A percentile compares a stretch with the other conserved stretches of the same genome.
phyloP scores from a whole-genome alignment of 2,329 filamentous ascomycete genomes.

The Diplodia intermedia region DNA sequence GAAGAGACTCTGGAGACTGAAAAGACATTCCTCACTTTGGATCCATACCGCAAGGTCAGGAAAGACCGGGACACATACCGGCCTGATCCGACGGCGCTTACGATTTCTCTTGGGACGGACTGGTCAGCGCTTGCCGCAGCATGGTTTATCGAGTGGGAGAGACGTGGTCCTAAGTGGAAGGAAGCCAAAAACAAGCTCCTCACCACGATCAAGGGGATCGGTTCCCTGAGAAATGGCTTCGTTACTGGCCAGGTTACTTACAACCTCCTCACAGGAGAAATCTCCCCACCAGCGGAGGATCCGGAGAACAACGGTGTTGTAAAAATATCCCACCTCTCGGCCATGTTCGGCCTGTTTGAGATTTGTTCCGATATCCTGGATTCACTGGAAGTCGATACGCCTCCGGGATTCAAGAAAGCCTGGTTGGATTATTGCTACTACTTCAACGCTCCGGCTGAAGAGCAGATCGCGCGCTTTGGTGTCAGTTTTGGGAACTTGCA shows the following conservation, averaged over 20 bases:
- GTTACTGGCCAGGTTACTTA: conserved; percentile 61
- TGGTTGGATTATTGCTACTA: conserved; percentile 69
- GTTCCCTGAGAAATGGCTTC: conserved; percentile 64
- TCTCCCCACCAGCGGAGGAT: conserved; percentile 61
- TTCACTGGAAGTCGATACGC: conserved; percentile 55
- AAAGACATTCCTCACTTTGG: conserved; percentile 60
- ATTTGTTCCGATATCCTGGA: conserved; percentile 63
- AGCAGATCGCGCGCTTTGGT: conserved; percentile 63
- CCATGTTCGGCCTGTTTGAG: conserved; percentile 66
- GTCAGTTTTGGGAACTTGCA: conserved; percentile 54
- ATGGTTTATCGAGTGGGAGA: conserved; percentile 68
- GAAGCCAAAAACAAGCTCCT: conserved; percentile 60
- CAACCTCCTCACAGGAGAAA: conserved; percentile 57
- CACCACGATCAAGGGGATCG: conserved; percentile 59
- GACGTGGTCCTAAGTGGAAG: conserved; percentile 61
- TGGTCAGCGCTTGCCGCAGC: conserved; percentile 64
- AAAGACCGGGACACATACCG: conserved; percentile 44
- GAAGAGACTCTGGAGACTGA: conserved; percentile 61
- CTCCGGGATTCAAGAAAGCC: conserved; percentile 59
- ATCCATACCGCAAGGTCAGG: conserved; percentile 66
- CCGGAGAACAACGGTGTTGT: conserved; percentile 60
- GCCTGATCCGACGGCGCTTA: conserved; percentile 51
- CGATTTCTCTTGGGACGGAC: conserved; percentile 65
- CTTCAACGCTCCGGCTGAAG: conserved; percentile 57
- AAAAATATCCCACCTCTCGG: conserved; percentile 62